Conservation (phyloP, 257 asterid genomes). For the Solanum verrucosum region DNA sequence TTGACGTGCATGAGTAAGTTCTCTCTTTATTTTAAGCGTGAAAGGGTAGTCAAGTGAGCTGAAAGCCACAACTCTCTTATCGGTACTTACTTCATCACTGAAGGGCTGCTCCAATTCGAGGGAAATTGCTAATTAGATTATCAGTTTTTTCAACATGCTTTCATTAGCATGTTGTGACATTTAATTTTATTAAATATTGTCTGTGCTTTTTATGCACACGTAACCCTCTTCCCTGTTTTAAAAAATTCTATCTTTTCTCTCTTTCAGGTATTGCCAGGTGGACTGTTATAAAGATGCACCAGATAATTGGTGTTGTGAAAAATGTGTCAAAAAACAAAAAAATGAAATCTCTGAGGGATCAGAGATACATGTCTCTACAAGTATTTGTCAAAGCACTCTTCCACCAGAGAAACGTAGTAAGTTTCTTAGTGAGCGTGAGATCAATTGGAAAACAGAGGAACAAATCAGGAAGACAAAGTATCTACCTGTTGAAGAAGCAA, state of each 20-base stretch:
- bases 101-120: background rate
- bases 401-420: background rate
- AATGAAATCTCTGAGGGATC: background rate
- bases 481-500: slow-evolving; percentile 36
- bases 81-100: background rate
- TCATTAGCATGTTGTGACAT: background rate
- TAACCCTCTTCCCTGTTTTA: background rate
- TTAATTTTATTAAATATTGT: background rate
- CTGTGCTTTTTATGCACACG: background rate
- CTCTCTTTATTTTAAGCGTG: background rate
- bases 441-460: slow-evolving; percentile 31
- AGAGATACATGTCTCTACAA: background rate
- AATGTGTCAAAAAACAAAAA: slow-evolving; percentile 12
- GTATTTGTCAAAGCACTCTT: background rate
- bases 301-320: slow-evolving; percentile 39
- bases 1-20: slow-evolving; percentile 44
- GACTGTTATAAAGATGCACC: background rate
- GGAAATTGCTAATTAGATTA: background rate
- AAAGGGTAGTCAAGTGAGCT: background rate
- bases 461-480: slow-evolving; percentile 35
- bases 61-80: background rate
- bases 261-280: slow-evolving; percentile 48
- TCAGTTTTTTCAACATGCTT: background rate
- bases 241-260: background rate
- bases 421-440: background rate